Evolutionary conservation across 2,329 filamentous ascomycete species (phyloP), one percentile per base, ranked within the genome.

Genomic region (Ophiostoma tasmaniense): DNA sequence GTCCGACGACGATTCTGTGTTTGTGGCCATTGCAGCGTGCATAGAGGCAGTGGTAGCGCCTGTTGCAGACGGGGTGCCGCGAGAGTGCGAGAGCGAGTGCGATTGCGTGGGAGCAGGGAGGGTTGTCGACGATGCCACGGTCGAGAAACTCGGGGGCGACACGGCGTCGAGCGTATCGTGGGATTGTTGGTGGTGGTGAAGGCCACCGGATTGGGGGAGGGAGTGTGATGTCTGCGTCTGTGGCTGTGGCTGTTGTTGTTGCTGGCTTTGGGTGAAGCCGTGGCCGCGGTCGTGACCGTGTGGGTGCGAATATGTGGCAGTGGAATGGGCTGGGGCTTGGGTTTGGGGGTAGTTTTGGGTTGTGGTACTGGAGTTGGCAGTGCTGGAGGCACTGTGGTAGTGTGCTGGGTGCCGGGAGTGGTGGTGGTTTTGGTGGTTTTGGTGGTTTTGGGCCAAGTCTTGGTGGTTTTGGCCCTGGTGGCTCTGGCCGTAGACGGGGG

Each of bases 11-110:
- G 61, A 64, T 17, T 76, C 73, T 52, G 78, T 74, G 45, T 74
- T 76, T 52, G 78, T 71, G 70, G 79, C 74, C 80, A 81, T 82
- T 70, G 75, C 22, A 14, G 64, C 73, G 33, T 66, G 69, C 45
- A 65, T 50, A 20, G 64, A 59, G 76, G 75, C 55, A 4, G 33
- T 33, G 33, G 33, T 8, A 75, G 76, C n/a, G 76, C 75, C 67
- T 73, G 70, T 37, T 7, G 68, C 30, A 20, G 66, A 59, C 35
- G 68, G 64, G 3, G 68, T 68, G 39, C 52, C 59, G 62, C 73
- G 72, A 25, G 74, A 72, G 14, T n/a, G 61, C 25, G 74, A 71
- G 11, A 10, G 61, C 35, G 74, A 72, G 14, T n/a, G 61, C 28
- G 74, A 72, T 11, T 13, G 61, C 37, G 67, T 37, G 65, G 70